Evolutionary conservation across 2,329 filamentous ascomycete species (phyloP), one percentile per base, ranked within the genome.

Genomic region (Sporothrix phasma): DNA sequence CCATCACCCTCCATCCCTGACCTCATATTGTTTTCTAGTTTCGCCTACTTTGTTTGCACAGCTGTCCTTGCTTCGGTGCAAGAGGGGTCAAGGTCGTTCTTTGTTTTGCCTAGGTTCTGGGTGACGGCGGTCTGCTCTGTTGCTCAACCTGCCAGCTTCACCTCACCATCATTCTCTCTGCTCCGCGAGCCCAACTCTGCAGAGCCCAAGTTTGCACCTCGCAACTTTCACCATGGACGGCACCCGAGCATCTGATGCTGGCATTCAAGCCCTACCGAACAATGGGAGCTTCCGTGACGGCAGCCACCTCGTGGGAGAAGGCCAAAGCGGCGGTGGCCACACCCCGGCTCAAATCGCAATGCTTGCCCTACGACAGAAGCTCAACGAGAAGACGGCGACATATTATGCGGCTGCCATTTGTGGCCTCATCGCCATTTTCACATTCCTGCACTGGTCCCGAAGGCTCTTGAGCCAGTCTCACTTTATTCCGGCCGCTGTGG

Each of bases 391-490:
- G 17, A 41, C 65, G 1, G 62, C 62, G 19, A 60, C 49, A 7
- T 67, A 67, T 54, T 68, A 66, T 58, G 67, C 67, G 3, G 61
- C 64, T 2, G 53, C 66, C 29, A 62, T 74, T 11, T 70, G 69
- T 47, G 70, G 72, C 22, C 66, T 74, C 53, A 68, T 74, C 37
- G 71, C 67, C 34, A 43, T 73, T 22, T 74, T 74, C 61, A 66
- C 72, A 22, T 29, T 74, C 24, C 66, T 71, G 34, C 72, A 73
- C 67, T 73, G 72, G 71, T 67, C 69, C 0, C 70, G 71, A 13
- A 66, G 65, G 61, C 29, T 71, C 2, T 67, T 64, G 46, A 69
- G 66, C n/a, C 70, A 62, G 24, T 58, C 51, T 19, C 69, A 13
- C 67, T 68, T 39, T 56, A 10, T 69, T 13, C 67, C 66, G 45